These are phyloP conservation scores for Solanum okadae DNA, from an alignment of 257 asterid species.

Conservation along the genomic window DNA sequence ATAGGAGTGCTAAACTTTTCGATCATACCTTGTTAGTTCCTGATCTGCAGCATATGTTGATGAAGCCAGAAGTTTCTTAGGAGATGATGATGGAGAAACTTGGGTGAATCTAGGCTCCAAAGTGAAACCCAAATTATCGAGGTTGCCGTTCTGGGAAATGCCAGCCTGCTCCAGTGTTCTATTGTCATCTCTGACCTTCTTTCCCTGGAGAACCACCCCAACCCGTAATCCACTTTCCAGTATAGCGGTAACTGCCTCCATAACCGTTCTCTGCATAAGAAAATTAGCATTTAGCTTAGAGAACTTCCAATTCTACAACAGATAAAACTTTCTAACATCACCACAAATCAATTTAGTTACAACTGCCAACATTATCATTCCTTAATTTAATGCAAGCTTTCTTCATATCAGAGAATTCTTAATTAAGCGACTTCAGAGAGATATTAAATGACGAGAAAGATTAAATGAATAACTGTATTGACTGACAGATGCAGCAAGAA, in stretches of 20 bases:
- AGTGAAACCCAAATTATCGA: conserved; percentile 51
- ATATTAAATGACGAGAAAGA: background rate
- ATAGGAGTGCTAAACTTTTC: background rate
- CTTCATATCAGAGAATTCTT: background rate
- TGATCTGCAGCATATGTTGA: conserved; percentile 25
- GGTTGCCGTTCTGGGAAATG: conserved; percentile 43
- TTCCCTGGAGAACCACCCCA: conserved; percentile 70
- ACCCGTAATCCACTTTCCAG: conserved; percentile 63
- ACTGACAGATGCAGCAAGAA: background rate
- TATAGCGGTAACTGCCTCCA: conserved; percentile 66
- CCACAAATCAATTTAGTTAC: background rate
- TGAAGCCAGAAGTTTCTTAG: conserved; percentile 15
- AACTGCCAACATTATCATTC: background rate
- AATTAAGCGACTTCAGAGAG: background rate
- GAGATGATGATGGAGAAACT: conserved; percentile 19
- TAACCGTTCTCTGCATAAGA: conserved; percentile 50
- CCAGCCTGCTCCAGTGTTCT: conserved; percentile 72
- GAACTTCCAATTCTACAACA: background rate
- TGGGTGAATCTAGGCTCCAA: conserved; percentile 43
- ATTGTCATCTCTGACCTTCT: conserved; percentile 63
- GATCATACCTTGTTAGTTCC: conserved; percentile 26
- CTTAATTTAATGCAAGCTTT: background rate
- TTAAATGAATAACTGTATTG: background rate
- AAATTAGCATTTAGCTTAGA: background rate
- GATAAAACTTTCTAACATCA: background rate